Conservation (phyloP, 257 asterid species). For the Nicotiana paniculata region DNA sequence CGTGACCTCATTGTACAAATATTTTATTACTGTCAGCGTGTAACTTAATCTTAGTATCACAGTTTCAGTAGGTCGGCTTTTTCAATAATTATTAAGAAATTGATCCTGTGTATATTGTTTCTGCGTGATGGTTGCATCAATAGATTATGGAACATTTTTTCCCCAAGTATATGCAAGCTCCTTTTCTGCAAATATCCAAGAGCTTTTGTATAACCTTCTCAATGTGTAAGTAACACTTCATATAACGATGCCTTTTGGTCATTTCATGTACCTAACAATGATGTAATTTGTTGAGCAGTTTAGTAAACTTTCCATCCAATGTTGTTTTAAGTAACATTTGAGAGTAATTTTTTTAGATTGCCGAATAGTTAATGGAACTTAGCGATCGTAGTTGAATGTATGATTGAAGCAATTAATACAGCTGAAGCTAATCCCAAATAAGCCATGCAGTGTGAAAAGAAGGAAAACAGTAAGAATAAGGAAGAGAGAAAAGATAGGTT, state of each 20-base stretch:
- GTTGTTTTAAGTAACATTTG: not conserved
- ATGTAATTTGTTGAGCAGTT: not conserved
- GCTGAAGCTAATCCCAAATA: not conserved
- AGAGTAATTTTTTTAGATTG: not conserved
- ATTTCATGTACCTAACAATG: not conserved
- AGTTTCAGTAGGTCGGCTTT: not conserved
- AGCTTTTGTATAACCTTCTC: not conserved
- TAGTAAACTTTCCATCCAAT: not conserved
- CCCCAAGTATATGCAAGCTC: not conserved
- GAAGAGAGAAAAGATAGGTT: not conserved
- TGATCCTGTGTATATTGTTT: not conserved
- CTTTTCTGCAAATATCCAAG: not conserved
- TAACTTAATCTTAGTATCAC: not conserved
- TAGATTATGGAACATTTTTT: not conserved
- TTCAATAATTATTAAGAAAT: not conserved
- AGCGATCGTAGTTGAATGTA: not conserved
- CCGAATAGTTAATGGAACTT: not conserved
- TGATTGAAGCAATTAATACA: not conserved
- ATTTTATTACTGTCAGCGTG: not conserved
- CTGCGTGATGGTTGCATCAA: not conserved
- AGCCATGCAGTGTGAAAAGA: not conserved
- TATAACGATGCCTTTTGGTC: no score
- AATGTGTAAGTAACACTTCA: not conserved
- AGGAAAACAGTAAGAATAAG: not conserved
- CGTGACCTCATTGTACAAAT: not conserved